phyloP scores from a whole-genome alignment of 2,329 filamentous ascomycete species.

The Fusarium piperis region DNA sequence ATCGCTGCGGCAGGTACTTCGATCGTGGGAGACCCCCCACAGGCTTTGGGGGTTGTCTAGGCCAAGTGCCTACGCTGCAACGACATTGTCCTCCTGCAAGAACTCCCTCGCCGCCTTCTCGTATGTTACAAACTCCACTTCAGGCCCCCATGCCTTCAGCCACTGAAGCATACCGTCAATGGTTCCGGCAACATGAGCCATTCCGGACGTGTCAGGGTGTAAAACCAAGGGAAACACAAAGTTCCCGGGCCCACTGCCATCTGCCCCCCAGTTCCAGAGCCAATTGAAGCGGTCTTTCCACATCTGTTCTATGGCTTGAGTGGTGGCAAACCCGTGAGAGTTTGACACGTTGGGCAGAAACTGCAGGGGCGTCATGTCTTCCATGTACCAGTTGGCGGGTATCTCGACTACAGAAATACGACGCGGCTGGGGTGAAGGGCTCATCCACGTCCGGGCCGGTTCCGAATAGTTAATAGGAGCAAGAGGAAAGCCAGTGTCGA shows the following conservation, averaged over 20 bases:
- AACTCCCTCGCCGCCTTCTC: too few species aligned
- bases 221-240: conserved; percentile 16
- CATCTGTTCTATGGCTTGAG: conserved; percentile 4
- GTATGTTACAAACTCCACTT: conserved; percentile 12
- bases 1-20: too few species aligned
- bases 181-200: conserved; percentile 14
- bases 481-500: background rate
- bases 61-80: too few species aligned
- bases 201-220: conserved; percentile 18
- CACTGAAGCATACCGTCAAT: conserved; percentile 13
- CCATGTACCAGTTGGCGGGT: conserved; percentile 24
- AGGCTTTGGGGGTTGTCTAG: too few species aligned
- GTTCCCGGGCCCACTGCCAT: background rate
- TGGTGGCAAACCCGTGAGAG: conserved; percentile 12
- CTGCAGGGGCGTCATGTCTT: conserved; percentile 22
- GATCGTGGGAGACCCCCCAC: too few species aligned
- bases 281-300: conserved; percentile 15
- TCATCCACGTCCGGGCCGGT: background rate
- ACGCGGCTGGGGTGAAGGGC: background rate
- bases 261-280: conserved; percentile 2
- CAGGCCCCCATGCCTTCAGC: conserved; percentile 14
- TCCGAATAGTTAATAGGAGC: background rate
- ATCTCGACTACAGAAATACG: conserved; percentile 8
- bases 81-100: too few species aligned
- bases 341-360: conserved; percentile 16